A percentile compares a stretch with the other conserved stretches of the same genome.
Evolutionary conservation across 2,329 filamentous ascomycete genomes (phyloP).

Genomic region (Elsinoe perseae): DNA sequence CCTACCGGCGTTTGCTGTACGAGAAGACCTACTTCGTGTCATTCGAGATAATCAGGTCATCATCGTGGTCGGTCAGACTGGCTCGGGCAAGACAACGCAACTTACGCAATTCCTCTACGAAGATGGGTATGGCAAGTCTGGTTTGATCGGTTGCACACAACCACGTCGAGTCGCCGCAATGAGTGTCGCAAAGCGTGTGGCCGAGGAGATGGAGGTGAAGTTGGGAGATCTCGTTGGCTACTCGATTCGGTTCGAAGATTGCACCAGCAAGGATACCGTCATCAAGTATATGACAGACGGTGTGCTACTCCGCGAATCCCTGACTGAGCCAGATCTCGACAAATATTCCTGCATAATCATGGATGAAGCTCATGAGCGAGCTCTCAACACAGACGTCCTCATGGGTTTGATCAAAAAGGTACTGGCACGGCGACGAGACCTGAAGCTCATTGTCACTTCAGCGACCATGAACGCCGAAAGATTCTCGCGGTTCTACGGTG

Average conservation of each 20-base stretch:
- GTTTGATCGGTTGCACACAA: slow-evolving; percentile 94
- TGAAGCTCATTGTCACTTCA: slow-evolving; percentile 95
- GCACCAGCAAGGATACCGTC: slow-evolving; percentile 85
- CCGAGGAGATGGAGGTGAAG: slow-evolving; percentile 94
- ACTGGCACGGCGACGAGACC: slow-evolving; percentile 73
- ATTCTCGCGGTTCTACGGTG: slow-evolving; percentile 92
- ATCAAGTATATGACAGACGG: slow-evolving; percentile 99
- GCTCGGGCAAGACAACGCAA: slow-evolving; percentile 95
- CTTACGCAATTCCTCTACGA: slow-evolving; percentile 93
- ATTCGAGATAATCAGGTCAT: slow-evolving; percentile 96
- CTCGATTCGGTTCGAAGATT: slow-evolving; percentile 96
- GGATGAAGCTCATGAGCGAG: slow-evolving; percentile 97
- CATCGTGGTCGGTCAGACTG: slow-evolving; percentile 94
- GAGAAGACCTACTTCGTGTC: slow-evolving; percentile 83
- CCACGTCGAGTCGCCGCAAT: slow-evolving; percentile 94
- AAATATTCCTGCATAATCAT: slow-evolving; percentile 98
- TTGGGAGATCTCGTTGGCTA: slow-evolving; percentile 86
- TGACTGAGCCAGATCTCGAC: slow-evolving; percentile 87
- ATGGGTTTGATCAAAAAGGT: slow-evolving; percentile 99
- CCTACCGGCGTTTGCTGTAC: slow-evolving; percentile 88
- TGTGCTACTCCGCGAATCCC: slow-evolving; percentile 82
- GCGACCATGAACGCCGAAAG: slow-evolving; percentile 97
- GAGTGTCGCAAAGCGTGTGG: slow-evolving; percentile 97
- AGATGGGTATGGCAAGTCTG: slow-evolving; percentile 79
- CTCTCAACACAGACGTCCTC: slow-evolving; percentile 90